phyloP scores from a whole-genome alignment of 257 asterid genomes.

The Schizonepeta tenuifolia region DNA sequence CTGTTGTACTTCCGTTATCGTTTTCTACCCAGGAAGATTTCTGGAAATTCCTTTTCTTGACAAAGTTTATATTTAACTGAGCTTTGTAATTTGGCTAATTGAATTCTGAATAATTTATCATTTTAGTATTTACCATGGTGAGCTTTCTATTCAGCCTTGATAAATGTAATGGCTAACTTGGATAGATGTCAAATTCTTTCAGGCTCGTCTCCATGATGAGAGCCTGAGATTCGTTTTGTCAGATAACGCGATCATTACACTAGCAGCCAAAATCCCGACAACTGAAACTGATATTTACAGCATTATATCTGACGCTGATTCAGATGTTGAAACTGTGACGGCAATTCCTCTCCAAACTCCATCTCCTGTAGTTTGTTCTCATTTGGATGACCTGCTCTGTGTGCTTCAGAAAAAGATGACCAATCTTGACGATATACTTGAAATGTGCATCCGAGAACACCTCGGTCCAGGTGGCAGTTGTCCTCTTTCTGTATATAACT shows the following conservation, averaged over 20 bases:
- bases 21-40: slow-evolving; percentile 1
- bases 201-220: slow-evolving; percentile 99
- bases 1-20: not conserved
- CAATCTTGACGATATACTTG: slow-evolving; percentile 50
- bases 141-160: slow-evolving; percentile 9
- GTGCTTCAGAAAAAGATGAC: slow-evolving; percentile 54
- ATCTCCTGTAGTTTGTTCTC: slow-evolving; percentile 73
- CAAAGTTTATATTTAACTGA: not conserved
- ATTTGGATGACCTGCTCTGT: slow-evolving; percentile 61
- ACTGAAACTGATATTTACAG: slow-evolving; percentile 57
- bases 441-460: slow-evolving; percentile 55
- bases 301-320: slow-evolving; percentile 63
- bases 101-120: not conserved
- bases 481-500: slow-evolving; percentile 81
- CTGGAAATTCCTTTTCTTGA: not conserved
- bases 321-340: slow-evolving; percentile 48
- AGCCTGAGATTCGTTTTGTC: slow-evolving; percentile 83
- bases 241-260: slow-evolving; percentile 74
- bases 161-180: slow-evolving; percentile 24
- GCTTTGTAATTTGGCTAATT: slow-evolving; percentile 14
- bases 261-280: slow-evolving; percentile 67
- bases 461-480: slow-evolving; percentile 73
- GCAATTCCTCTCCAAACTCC: slow-evolving; percentile 55
- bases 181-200: slow-evolving; percentile 40
- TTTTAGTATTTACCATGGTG: not conserved